Conservation (phyloP, 2,329 filamentous ascomycete species). For the Aspergillus ochraceus region DNA sequence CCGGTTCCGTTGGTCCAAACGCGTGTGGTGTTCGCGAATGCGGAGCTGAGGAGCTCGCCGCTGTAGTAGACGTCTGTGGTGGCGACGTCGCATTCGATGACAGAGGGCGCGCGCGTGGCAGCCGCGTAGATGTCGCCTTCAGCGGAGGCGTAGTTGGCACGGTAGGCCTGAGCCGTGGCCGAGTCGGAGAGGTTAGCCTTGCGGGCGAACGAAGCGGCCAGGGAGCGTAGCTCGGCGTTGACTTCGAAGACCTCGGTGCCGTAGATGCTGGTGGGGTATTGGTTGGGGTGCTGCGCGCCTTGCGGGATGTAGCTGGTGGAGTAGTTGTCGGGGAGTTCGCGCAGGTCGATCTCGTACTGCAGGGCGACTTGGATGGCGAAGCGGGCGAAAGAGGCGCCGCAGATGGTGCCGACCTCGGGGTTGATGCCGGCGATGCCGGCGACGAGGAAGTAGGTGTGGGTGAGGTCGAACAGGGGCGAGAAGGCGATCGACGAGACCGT, state of each 20-base stretch:
- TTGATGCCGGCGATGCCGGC: slow-evolving; percentile 74
- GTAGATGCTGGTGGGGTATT: slow-evolving; percentile 62
- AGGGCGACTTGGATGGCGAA: slow-evolving; percentile 73
- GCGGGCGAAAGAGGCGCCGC: slow-evolving; percentile 65
- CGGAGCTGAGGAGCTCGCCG: slow-evolving; percentile 59
- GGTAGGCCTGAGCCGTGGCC: slow-evolving; percentile 52
- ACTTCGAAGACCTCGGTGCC: slow-evolving; percentile 71
- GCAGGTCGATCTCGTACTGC: slow-evolving; percentile 72
- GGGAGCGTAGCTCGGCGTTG: slow-evolving; percentile 58
- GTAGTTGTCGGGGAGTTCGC: slow-evolving; percentile 66
- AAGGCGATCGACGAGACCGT: slow-evolving; percentile 65
- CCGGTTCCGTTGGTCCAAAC: slow-evolving; percentile 68
- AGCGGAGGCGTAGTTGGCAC: slow-evolving; percentile 50
- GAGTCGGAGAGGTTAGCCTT: slow-evolving; percentile 56
- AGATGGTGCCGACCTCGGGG: slow-evolving; percentile 65
- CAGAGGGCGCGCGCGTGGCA: slow-evolving; percentile 50
- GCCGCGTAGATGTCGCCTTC: slow-evolving; percentile 37
- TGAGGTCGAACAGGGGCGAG: slow-evolving; percentile 63
- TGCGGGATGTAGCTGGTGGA: slow-evolving; percentile 69
- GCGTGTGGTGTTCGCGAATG: slow-evolving; percentile 64
- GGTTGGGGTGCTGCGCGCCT: slow-evolving; percentile 54
- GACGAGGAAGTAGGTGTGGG: slow-evolving; percentile 68
- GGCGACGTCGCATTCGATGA: slow-evolving; percentile 66
- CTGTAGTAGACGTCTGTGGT: slow-evolving; percentile 74
- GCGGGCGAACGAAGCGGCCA: slow-evolving; percentile 53